Evolutionary conservation across 2,329 filamentous ascomycete species (phyloP).

Genomic region (Aspergillus quadricinctus): DNA sequence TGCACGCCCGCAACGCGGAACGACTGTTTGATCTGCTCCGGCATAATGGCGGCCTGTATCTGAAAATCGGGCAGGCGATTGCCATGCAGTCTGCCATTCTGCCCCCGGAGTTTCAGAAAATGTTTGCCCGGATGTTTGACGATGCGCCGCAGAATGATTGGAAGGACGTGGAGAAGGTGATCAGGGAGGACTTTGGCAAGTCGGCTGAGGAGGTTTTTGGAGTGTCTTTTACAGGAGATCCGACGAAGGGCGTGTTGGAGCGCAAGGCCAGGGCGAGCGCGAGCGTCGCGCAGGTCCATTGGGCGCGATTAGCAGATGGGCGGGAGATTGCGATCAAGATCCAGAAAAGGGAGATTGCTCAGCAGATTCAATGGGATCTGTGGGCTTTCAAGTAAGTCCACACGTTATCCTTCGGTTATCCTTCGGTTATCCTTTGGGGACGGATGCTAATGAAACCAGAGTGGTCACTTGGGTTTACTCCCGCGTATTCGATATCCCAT

Average conservation of each 20-base stretch:
- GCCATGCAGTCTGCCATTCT: constrained; percentile 96
- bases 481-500: constrained; percentile 84
- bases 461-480: constrained; percentile 80
- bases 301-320: constrained; percentile 80
- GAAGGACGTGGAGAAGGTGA: constrained; percentile 78
- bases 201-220: constrained; percentile 88
- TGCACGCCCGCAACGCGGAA: constrained; percentile 81
- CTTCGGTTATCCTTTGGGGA: background rate
- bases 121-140: constrained; percentile 97
- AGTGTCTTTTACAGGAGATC: constrained; percentile 69
- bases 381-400: constrained; percentile 78
- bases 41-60: constrained; percentile 84
- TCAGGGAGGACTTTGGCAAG: constrained; percentile 81
- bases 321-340: constrained; percentile 93
- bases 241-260: constrained; percentile 64
- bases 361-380: constrained; percentile 89
- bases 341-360: constrained; percentile 88
- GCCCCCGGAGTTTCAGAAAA: constrained; percentile 89
- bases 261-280: constrained; percentile 70
- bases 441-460: constrained; percentile 38
- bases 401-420: background rate
- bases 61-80: constrained; percentile 97
- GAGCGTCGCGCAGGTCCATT: constrained; percentile 95
- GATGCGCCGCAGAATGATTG: constrained; percentile 92
- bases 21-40: constrained; percentile 76